Evolutionary conservation across 805 yeast genomes (phyloP).

Genomic region (Candida saitoana): DNA sequence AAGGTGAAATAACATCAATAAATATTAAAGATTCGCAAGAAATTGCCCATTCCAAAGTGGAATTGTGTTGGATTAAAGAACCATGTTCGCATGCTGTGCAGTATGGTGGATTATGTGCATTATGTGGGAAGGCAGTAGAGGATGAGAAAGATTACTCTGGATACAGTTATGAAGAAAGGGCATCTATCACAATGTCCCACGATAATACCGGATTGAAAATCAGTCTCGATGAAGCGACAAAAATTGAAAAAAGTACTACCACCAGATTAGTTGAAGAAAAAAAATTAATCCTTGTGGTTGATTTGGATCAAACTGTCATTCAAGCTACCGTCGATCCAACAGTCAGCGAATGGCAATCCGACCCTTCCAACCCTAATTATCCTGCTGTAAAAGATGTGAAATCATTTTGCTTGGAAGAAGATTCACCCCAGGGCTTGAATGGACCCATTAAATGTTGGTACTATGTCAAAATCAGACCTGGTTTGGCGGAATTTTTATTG

Average conservation of each 20-base stretch:
- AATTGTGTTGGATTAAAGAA: constrained; percentile 59
- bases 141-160: constrained; percentile 72
- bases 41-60: constrained; percentile 43
- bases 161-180: constrained; percentile 62
- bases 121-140: constrained; percentile 79
- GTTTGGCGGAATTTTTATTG: constrained; percentile 68
- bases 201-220: constrained; percentile 81
- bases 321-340: constrained; percentile 98
- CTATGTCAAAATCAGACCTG: constrained; percentile 90
- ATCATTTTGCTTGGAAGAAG: constrained; percentile 76
- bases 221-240: constrained; percentile 79
- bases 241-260: constrained; percentile 68
- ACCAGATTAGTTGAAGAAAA: constrained; percentile 54
- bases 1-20: constrained; percentile 58
- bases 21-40: constrained; percentile 56
- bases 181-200: constrained; percentile 86
- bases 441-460: constrained; percentile 68
- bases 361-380: constrained; percentile 79
- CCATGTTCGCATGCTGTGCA: constrained; percentile 92
- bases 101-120: constrained; percentile 90
- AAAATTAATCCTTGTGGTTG: constrained; percentile 87
- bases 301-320: constrained; percentile 93
- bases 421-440: constrained; percentile 55
- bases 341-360: constrained; percentile 92
- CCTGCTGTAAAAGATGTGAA: constrained; percentile 79